Evolutionary conservation across 2,329 filamentous ascomycete genomes (phyloP).

Genomic region (Trichoderma sp.): DNA sequence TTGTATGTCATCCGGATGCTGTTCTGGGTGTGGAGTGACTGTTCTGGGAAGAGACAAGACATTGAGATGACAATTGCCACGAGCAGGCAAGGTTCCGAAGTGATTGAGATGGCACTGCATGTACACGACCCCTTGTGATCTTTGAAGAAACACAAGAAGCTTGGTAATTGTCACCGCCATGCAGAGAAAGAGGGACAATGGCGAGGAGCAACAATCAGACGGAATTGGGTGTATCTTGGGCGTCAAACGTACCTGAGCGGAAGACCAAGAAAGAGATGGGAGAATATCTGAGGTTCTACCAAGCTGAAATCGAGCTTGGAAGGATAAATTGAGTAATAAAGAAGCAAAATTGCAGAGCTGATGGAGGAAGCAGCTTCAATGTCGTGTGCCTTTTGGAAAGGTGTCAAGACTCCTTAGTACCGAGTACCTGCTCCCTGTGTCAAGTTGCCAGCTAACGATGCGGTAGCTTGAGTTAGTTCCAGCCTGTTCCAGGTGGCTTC

Average conservation of each 20-base stretch:
- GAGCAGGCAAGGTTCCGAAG: background rate
- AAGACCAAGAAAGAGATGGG: background rate
- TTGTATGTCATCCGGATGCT: background rate
- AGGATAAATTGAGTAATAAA: slow-evolving; percentile 7
- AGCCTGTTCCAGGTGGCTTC: slow-evolving; percentile 19
- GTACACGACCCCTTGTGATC: background rate
- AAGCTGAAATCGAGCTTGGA: slow-evolving; percentile 8
- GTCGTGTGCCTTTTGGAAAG: slow-evolving; percentile 39
- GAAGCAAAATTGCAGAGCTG: slow-evolving; percentile 1
- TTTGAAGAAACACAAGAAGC: background rate
- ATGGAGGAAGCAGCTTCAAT: slow-evolving; percentile 9
- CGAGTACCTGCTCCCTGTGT: slow-evolving; percentile 3
- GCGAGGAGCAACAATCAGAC: background rate
- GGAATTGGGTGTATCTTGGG: background rate
- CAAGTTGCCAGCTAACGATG: background rate
- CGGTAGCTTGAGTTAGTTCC: background rate
- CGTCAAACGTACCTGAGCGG: slow-evolving; percentile 29
- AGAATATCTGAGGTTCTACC: background rate
- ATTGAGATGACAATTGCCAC: background rate
- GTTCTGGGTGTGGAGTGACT: background rate
- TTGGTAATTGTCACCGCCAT: slow-evolving; percentile 27
- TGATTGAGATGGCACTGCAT: background rate
- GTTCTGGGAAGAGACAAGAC: background rate
- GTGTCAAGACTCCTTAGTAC: slow-evolving; percentile 30
- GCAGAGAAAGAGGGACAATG: background rate